These are phyloP conservation scores for Nothophoma quercina DNA, from an alignment of 2,329 filamentous ascomycete species.

Conservation along the genomic window DNA sequence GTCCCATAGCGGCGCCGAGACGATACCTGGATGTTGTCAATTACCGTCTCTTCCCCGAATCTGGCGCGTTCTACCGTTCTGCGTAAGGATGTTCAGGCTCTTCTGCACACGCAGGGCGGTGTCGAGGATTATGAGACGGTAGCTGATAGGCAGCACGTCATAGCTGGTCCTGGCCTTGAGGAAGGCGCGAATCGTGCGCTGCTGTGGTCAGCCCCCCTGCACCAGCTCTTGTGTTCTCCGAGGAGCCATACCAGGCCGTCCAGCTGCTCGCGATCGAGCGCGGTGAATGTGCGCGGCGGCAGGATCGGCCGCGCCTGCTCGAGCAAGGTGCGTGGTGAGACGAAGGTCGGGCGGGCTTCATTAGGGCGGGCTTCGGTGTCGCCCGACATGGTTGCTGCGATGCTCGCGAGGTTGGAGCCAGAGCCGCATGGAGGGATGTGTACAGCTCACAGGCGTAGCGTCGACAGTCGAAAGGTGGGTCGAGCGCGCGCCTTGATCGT, in stretches of 20 bases:
- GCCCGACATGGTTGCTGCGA: constrained; percentile 49
- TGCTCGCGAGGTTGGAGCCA: constrained; percentile 39
- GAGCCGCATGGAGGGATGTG: constrained; percentile 46
- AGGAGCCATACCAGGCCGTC: constrained; percentile 72
- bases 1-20: constrained; percentile 97
- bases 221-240: background rate
- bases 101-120: constrained; percentile 96
- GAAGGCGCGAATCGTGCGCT: constrained; percentile 91
- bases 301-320: constrained; percentile 36
- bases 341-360: constrained; percentile 32
- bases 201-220: constrained; percentile 22
- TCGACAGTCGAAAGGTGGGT: constrained; percentile 21
- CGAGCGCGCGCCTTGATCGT: constrained; percentile 14
- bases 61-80: constrained; percentile 73
- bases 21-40: constrained; percentile 72
- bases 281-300: constrained; percentile 57
- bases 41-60: constrained; percentile 1
- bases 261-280: constrained; percentile 77
- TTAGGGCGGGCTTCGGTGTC: constrained; percentile 27
- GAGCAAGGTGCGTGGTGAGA: constrained; percentile 40
- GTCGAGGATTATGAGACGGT: constrained; percentile 94
- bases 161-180: constrained; percentile 96
- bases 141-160: constrained; percentile 95
- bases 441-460: constrained; percentile 18
- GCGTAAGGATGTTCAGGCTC: constrained; percentile 91